phyloP scores from a whole-genome alignment of 2,329 filamentous ascomycete species.

The Colletotrichum sp. region DNA sequence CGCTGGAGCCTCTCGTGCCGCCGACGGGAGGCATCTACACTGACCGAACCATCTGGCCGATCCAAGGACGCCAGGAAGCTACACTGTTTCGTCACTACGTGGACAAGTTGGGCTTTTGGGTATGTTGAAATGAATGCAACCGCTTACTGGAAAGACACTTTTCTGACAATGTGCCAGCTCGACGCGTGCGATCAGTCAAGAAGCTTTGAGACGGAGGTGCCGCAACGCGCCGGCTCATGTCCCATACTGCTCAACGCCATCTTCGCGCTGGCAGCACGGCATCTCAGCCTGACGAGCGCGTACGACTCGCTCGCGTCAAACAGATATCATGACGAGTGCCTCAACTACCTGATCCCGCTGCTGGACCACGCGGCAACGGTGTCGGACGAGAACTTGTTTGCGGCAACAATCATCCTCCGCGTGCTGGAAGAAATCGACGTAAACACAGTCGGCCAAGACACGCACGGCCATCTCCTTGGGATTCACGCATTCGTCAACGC shows the following conservation, averaged over 20 bases:
- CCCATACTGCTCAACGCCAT: conserved; percentile 62
- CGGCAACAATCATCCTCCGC: conserved; percentile 61
- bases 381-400: conserved; percentile 58
- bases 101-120: conserved; percentile 37
- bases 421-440: conserved; percentile 61
- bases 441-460: conserved; percentile 43
- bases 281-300: conserved; percentile 53
- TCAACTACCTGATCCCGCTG: conserved; percentile 54
- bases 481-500: conserved; percentile 53
- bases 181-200: conserved; percentile 44
- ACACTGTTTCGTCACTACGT: conserved; percentile 40
- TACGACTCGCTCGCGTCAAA: conserved; percentile 56
- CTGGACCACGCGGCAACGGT: conserved; percentile 42
- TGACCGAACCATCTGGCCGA: conserved; percentile 28
- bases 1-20: background rate
- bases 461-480: conserved; percentile 51
- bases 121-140: conserved; percentile 24
- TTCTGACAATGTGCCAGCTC: conserved; percentile 34
- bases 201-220: conserved; percentile 61
- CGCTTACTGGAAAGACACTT: background rate
- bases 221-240: conserved; percentile 54
- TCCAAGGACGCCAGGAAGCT: conserved; percentile 35
- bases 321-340: conserved; percentile 58
- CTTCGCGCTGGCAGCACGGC: conserved; percentile 59
- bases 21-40: conserved; percentile 24